phyloP scores from a whole-genome alignment of 768 basidiomycete genomes.

The Leccinum longicurvipes region DNA sequence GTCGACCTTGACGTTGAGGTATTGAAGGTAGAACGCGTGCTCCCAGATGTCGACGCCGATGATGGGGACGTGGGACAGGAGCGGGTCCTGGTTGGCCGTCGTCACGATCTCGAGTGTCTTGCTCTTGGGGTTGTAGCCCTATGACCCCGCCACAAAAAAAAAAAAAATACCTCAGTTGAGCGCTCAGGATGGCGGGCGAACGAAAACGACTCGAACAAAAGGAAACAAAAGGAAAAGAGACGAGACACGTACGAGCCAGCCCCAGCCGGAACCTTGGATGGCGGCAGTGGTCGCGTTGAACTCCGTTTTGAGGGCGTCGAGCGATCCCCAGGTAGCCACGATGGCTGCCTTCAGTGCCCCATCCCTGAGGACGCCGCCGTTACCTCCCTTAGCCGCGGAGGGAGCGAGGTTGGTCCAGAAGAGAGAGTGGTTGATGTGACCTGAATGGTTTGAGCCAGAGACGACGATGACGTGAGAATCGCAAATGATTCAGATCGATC shows the following conservation, averaged over 20 bases:
- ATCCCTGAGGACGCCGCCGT: slow-evolving; percentile 55
- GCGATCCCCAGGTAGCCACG: slow-evolving; percentile 55
- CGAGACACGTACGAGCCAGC: slow-evolving; percentile 69
- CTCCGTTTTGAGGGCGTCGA: slow-evolving; percentile 72
- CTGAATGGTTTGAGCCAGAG: slow-evolving; percentile 35
- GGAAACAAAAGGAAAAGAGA: not conserved
- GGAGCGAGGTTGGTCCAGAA: slow-evolving; percentile 96
- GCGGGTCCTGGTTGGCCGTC: slow-evolving; percentile 95
- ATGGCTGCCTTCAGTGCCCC: slow-evolving; percentile 72
- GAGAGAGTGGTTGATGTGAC: slow-evolving; percentile 91
- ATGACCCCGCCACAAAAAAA: not conserved
- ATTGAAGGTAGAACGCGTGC: slow-evolving; percentile 95
- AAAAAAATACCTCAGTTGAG: not conserved
- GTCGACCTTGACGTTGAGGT: slow-evolving; percentile 91
- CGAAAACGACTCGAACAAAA: slow-evolving; percentile 31
- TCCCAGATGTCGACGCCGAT: slow-evolving; percentile 96
- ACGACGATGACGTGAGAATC: no score
- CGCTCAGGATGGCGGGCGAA: not conserved
- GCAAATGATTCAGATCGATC: no score
- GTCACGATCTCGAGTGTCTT: slow-evolving; percentile 83
- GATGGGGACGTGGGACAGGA: slow-evolving; percentile 71
- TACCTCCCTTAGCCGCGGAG: slow-evolving; percentile 45
- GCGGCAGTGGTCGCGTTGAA: slow-evolving; percentile 82
- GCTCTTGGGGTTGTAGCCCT: slow-evolving; percentile 68
- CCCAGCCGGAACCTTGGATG: slow-evolving; percentile 95